Percentiles rank a stretch among this genome's conserved stretches.
phyloP scores from a whole-genome alignment of 345 rosid genomes.

The Dimocarpus longan region DNA sequence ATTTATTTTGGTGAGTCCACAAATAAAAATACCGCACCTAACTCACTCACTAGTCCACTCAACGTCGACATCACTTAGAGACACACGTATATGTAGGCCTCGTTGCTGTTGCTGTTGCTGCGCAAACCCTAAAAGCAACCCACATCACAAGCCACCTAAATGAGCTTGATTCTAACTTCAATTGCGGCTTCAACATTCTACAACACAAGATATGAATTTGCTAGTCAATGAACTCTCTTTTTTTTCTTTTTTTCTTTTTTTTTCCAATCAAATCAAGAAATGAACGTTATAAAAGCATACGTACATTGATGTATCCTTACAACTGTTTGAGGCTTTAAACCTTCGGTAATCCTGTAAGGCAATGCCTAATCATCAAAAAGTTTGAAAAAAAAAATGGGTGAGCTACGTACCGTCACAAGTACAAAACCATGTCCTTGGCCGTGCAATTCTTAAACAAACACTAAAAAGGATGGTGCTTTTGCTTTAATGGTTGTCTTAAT shows the following conservation, averaged over 20 bases:
- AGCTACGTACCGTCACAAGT: neutral
- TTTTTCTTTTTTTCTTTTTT: too few species aligned
- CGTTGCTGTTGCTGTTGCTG: neutral
- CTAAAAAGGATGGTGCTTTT: neutral
- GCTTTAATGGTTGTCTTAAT: conserved; percentile 16
- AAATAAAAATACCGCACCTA: neutral
- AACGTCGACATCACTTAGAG: neutral
- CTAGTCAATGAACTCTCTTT: neutral
- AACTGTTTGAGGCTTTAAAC: neutral
- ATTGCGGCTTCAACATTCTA: neutral
- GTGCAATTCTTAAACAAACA: neutral
- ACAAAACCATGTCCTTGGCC: conserved; percentile 11
- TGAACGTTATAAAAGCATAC: too few species aligned
- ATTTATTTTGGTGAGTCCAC: conserved; percentile 8
- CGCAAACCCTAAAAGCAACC: neutral
- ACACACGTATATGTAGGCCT: neutral
- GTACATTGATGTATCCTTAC: neutral
- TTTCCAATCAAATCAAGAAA: too few species aligned
- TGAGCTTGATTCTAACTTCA: neutral
- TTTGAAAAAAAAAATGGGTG: neutral
- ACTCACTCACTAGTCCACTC: neutral
- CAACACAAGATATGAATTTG: neutral
- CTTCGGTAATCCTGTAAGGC: neutral
- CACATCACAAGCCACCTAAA: neutral
- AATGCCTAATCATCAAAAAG: neutral